Conservation (phyloP, 2,329 filamentous ascomycete species). For the Colletotrichum aenigma region DNA sequence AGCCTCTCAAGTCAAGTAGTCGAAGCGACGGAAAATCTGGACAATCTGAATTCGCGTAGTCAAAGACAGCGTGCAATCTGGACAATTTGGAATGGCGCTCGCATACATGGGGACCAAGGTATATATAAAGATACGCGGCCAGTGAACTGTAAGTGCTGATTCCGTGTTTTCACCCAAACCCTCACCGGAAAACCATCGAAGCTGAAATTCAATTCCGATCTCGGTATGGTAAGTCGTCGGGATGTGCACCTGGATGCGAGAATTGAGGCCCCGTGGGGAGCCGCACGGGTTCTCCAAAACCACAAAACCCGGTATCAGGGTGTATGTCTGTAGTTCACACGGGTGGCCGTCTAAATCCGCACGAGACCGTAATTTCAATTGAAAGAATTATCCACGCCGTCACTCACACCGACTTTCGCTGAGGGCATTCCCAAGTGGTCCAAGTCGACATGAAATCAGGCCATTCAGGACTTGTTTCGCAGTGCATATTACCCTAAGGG, state of each 20-base stretch:
- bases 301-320: background rate
- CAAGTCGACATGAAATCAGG: background rate
- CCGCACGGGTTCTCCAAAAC: background rate
- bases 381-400: background rate
- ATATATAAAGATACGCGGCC: background rate
- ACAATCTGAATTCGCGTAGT: background rate
- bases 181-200: background rate
- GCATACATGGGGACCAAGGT: background rate
- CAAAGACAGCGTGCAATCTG: background rate
- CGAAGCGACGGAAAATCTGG: background rate
- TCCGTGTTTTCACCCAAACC: background rate
- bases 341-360: background rate
- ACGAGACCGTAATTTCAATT: background rate
- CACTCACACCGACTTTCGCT: background rate
- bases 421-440: background rate
- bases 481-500: background rate
- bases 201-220: background rate
- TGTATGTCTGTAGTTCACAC: background rate
- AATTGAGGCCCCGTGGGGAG: background rate
- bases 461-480: background rate
- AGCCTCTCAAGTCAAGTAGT: background rate
- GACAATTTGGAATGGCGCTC: background rate
- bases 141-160: background rate
- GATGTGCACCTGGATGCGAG: background rate
- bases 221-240: background rate